phyloP scores from a whole-genome alignment of 805 yeast species.

The Candida ponderosae region DNA sequence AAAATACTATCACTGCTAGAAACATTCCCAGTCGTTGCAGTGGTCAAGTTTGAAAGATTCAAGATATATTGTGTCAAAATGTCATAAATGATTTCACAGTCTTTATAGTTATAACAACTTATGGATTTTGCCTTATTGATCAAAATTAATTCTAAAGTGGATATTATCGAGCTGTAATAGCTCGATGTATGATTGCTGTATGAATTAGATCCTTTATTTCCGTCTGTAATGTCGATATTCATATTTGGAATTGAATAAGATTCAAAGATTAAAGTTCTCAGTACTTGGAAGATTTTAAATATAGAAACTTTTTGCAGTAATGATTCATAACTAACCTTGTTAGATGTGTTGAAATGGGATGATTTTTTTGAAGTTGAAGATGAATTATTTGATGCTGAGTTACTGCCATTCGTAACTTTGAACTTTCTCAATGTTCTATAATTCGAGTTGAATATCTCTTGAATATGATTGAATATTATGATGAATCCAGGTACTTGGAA shows the following conservation, averaged over 20 bases:
- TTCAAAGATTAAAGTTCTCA: constrained; percentile 4
- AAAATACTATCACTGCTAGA: constrained; percentile 2
- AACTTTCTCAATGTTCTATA: constrained; percentile 11
- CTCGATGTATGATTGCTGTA: too few relatives aligned
- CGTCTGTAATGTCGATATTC: constrained; percentile 1
- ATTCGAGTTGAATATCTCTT: constrained; percentile 13
- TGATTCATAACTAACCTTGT: neutral
- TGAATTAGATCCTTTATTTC: constrained; percentile 1
- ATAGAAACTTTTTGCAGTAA: constrained; percentile 4
- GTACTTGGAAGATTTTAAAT: constrained; percentile 6
- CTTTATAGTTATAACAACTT: constrained; percentile 28
- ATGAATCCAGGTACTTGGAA: constrained; percentile 15
- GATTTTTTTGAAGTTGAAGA: neutral
- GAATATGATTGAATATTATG: constrained; percentile 13
- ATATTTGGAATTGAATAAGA: neutral
- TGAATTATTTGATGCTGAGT: neutral
- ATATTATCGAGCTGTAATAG: too few relatives aligned
- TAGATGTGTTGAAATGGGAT: neutral
- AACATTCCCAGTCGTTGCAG: too few relatives aligned
- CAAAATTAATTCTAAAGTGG: constrained; percentile 23
- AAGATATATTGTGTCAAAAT: constrained; percentile 22
- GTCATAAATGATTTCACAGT: constrained; percentile 34
- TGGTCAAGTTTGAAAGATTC: constrained; percentile 6
- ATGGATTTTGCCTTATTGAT: constrained; percentile 25
- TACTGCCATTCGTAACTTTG: neutral